Percentiles rank a stretch among this genome's conserved stretches.
Conservation (phyloP, 441 rosid genomes). For the Adansonia rubrostipa region DNA sequence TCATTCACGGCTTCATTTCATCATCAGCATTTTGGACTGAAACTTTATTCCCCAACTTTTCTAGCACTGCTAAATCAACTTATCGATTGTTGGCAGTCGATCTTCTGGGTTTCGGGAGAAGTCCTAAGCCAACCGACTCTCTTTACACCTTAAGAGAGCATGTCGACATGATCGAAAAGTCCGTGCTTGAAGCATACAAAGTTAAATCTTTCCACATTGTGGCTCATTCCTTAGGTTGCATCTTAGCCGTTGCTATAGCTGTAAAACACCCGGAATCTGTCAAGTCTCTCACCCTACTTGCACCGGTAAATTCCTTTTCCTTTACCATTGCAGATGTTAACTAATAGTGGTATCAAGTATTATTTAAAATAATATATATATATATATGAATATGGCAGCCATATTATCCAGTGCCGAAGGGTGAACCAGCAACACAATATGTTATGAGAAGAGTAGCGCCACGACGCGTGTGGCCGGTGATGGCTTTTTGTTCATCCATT, state of each 20-base stretch:
- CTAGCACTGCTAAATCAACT: slow-evolving; percentile 50
- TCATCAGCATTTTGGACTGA: slow-evolving; percentile 97
- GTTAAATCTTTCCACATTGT: slow-evolving; percentile 93
- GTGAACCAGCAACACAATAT: slow-evolving; percentile 69
- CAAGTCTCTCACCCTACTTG: slow-evolving; percentile 87
- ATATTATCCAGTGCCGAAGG: slow-evolving; percentile 76
- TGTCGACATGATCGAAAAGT: slow-evolving; percentile 85
- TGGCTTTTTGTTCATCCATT: slow-evolving; percentile 82
- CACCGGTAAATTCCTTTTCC: slow-evolving; percentile 60
- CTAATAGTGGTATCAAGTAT: too few relatives aligned
- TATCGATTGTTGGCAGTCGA: slow-evolving; percentile 83
- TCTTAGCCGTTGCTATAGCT: slow-evolving; percentile 85
- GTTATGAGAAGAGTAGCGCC: slow-evolving; percentile 88
- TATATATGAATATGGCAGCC: slow-evolving; percentile 54
- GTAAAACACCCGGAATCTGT: slow-evolving; percentile 69
- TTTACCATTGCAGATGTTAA: neutral
- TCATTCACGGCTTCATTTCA: slow-evolving; percentile 96
- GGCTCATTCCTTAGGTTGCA: slow-evolving; percentile 97
- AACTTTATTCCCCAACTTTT: slow-evolving; percentile 84
- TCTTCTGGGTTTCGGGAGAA: slow-evolving; percentile 90
- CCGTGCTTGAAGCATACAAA: slow-evolving; percentile 66
- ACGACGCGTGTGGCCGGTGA: slow-evolving; percentile 81
- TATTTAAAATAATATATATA: too few relatives aligned
- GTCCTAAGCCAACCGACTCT: slow-evolving; percentile 93
- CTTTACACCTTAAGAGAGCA: slow-evolving; percentile 89